phyloP scores from a whole-genome alignment of 169 alveolate species.

The Plasmodium vinckei region DNA sequence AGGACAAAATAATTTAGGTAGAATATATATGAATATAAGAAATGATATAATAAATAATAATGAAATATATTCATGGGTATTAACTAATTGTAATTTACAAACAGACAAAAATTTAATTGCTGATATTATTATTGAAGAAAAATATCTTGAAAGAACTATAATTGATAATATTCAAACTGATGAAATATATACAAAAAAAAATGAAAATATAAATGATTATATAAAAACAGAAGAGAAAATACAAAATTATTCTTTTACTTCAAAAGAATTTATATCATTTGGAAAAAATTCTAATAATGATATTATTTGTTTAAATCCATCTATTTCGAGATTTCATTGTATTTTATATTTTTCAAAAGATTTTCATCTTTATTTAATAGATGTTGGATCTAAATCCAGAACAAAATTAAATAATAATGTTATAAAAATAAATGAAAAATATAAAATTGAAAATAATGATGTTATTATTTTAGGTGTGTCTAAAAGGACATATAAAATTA shows the following conservation, averaged over 20 bases:
- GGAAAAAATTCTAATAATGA: constrained; percentile 71
- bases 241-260: constrained; percentile 29
- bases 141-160: constrained; percentile 36
- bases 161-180: constrained; percentile 23
- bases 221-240: constrained; percentile 39
- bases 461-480: constrained; percentile 71
- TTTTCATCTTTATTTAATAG: constrained; percentile 55
- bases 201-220: neutral
- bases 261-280: constrained; percentile 72
- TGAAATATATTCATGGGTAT: constrained; percentile 66
- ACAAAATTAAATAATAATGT: constrained; percentile 45
- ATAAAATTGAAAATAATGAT: constrained; percentile 52
- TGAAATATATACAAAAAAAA: constrained; percentile 22
- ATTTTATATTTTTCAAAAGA: constrained; percentile 48
- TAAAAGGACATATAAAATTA: constrained; percentile 64
- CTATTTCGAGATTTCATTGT: constrained; percentile 75
- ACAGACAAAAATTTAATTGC: constrained; percentile 65
- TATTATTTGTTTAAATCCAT: constrained; percentile 74
- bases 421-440: constrained; percentile 50
- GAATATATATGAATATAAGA: constrained; percentile 80
- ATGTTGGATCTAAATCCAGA: constrained; percentile 74
- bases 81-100: constrained; percentile 69
- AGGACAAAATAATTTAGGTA: constrained; percentile 83
- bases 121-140: constrained; percentile 52
- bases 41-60: constrained; percentile 68